Conservation (phyloP, 306 rosid genomes). For the Alnus rubra region DNA sequence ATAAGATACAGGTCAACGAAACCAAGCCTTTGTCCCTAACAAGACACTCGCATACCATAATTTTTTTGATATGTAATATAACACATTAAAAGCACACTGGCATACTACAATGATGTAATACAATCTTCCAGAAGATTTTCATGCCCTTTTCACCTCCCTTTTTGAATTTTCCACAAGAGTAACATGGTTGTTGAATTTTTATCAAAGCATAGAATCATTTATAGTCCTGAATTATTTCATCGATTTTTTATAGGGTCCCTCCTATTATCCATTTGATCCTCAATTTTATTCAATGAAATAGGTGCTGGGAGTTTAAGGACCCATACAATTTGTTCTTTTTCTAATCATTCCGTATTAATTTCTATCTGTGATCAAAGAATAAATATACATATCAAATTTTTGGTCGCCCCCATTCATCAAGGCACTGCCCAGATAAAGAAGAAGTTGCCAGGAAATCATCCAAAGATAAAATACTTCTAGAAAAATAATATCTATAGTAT, state of each 20-base stretch:
- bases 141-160: not conserved
- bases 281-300: not conserved
- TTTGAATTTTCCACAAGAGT: not conserved
- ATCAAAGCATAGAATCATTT: not conserved
- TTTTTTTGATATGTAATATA: not conserved
- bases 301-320: not conserved
- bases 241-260: not conserved
- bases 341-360: not conserved
- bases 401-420: not conserved
- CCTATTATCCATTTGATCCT: not conserved
- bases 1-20: not conserved
- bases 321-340: not conserved
- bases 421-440: not conserved
- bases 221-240: not conserved
- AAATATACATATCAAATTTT: conserved; percentile 1
- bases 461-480: not conserved
- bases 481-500: not conserved
- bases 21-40: not conserved
- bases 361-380: not conserved
- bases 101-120: not conserved
- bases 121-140: not conserved
- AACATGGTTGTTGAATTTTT: not conserved
- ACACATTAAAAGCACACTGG: not conserved
- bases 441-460: not conserved
- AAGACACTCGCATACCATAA: not conserved